These are phyloP conservation scores for Coffea humblotiana DNA, from an alignment of 305 asterid genomes.

Conservation along the genomic window DNA sequence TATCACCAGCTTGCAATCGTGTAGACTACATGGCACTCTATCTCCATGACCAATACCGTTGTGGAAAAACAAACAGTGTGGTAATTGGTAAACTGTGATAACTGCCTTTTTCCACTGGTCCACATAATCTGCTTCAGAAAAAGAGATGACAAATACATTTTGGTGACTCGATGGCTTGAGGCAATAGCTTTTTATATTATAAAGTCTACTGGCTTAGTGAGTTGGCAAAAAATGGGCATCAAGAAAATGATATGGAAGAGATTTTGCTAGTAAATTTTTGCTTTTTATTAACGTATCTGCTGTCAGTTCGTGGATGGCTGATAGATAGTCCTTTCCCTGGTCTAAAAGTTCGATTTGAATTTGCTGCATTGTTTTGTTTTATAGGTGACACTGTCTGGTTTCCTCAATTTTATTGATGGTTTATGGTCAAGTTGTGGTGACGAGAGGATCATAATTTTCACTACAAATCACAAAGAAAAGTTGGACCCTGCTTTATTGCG, in stretches of 20 bases:
- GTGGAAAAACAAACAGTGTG: background rate
- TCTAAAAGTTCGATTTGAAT: background rate
- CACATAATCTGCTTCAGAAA: background rate
- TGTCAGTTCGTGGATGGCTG: background rate
- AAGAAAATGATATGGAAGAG: background rate
- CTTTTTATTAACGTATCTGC: background rate
- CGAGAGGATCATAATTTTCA: slow-evolving; percentile 69
- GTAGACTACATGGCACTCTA: background rate
- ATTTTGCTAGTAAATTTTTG: background rate
- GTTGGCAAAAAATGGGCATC: background rate
- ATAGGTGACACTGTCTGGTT: slow-evolving; percentile 60
- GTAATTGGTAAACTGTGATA: too few species aligned
- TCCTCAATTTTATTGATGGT: slow-evolving; percentile 63
- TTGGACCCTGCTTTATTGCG: slow-evolving; percentile 63
- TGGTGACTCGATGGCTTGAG: background rate
- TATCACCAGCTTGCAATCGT: background rate
- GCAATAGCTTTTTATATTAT: background rate
- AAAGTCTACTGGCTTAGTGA: background rate
- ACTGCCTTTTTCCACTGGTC: background rate
- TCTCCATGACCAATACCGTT: background rate
- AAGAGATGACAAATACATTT: background rate
- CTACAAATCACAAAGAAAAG: slow-evolving; percentile 61
- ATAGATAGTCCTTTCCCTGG: background rate
- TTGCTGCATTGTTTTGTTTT: background rate
- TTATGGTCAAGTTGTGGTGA: slow-evolving; percentile 77